These are phyloP conservation scores for Paramecium sonneborni DNA, from an alignment of 73 alveolate genomes.

Conservation along the genomic window DNA sequence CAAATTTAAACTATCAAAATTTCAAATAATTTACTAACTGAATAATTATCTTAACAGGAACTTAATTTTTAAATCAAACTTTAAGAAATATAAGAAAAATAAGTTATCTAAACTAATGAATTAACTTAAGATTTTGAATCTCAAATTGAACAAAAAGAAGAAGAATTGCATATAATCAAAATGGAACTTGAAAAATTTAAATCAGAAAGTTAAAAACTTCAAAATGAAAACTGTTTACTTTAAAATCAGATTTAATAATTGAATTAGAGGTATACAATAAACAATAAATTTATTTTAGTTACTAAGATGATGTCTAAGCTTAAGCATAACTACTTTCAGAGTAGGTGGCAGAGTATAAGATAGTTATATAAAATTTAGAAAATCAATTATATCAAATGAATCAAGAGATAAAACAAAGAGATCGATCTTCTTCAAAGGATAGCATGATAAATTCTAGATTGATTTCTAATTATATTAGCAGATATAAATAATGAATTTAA, in stretches of 20 bases:
- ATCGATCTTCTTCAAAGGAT: conserved; percentile 20
- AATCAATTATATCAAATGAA: conserved; percentile 6
- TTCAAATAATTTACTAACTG: conserved; percentile 21
- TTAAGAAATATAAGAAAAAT: not conserved
- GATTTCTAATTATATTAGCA: not conserved
- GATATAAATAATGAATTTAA: not conserved
- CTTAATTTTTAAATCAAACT: not conserved
- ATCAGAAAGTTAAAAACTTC: not conserved
- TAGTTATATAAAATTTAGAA: conserved; percentile 40
- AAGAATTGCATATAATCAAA: not conserved
- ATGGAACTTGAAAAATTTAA: not conserved
- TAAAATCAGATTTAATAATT: not conserved
- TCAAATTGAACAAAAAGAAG: conserved; percentile 16
- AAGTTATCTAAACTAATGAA: not conserved
- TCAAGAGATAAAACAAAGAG: conserved; percentile 1
- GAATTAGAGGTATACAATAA: not conserved
- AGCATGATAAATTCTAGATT: conserved; percentile 4
- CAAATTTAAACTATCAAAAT: not conserved
- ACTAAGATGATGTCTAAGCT: conserved; percentile 18
- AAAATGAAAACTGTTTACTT: not conserved
- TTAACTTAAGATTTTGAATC: not conserved
- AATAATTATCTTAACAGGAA: not conserved
- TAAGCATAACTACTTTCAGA: not conserved
- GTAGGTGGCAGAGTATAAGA: conserved; percentile 52
- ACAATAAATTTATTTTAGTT: not conserved